phyloP scores from a whole-genome alignment of 495 filamentous ascomycete species.

The Podospora bellae-mahoneyi region DNA sequence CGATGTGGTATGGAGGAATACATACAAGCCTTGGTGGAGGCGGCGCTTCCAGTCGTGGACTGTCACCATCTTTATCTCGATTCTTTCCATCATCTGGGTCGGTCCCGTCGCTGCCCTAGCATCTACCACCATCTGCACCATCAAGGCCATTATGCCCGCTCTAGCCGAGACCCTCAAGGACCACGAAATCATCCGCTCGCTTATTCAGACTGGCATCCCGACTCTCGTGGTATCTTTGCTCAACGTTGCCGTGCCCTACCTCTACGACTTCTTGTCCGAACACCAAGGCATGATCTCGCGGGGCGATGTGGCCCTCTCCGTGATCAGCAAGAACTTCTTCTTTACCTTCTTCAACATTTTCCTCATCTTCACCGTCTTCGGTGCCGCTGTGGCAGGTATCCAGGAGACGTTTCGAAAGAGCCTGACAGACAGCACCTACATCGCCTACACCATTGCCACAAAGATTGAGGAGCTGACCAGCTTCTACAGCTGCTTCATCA shows the following conservation, averaged over 20 bases:
- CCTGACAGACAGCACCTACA: conserved; percentile 70
- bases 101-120: conserved; percentile 79
- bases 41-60: conserved; percentile 75
- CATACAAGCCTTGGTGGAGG: conserved; percentile 71
- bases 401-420: conserved; percentile 66
- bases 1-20: conserved; percentile 91
- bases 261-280: conserved; percentile 91
- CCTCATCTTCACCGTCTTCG: conserved; percentile 86
- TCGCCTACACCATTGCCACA: conserved; percentile 70
- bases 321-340: conserved; percentile 98
- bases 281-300: conserved; percentile 92
- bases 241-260: conserved; percentile 83
- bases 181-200: conserved; percentile 64
- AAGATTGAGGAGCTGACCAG: conserved; percentile 68
- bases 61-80: conserved; percentile 73
- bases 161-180: conserved; percentile 62
- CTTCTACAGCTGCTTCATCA: conserved; percentile 94
- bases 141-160: conserved; percentile 67
- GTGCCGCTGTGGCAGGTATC: conserved; percentile 74
- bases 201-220: conserved; percentile 84
- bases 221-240: conserved; percentile 80
- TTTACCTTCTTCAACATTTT: conserved; percentile 99
- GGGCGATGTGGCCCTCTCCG: conserved; percentile 89
- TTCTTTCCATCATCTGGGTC: conserved; percentile 88
- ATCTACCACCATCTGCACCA: conserved; percentile 68